These are phyloP conservation scores for Hypoxylon sp. DNA, from an alignment of 2,329 filamentous ascomycete genomes.

Conservation along the genomic window DNA sequence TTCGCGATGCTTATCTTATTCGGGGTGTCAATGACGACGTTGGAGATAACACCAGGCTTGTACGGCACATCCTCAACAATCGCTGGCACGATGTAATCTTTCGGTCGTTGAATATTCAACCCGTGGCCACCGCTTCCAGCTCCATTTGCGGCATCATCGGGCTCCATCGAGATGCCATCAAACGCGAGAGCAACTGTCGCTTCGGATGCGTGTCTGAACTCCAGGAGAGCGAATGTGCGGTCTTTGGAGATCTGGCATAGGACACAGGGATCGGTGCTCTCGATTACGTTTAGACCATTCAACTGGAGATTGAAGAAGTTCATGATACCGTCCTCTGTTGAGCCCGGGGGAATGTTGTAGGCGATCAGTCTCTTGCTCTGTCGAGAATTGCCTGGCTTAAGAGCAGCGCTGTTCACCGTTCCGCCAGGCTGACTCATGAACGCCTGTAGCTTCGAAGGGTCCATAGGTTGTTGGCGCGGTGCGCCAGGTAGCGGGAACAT, in stretches of 20 bases:
- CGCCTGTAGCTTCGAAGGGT: slow-evolving; percentile 90
- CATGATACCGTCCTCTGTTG: slow-evolving; percentile 78
- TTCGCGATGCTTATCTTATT: slow-evolving; percentile 96
- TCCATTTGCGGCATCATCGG: slow-evolving; percentile 67
- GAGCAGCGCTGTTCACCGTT: slow-evolving; percentile 74
- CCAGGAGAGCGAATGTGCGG: slow-evolving; percentile 81
- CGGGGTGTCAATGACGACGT: slow-evolving; percentile 85
- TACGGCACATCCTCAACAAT: slow-evolving; percentile 76
- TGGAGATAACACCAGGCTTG: slow-evolving; percentile 80
- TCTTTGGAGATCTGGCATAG: slow-evolving; percentile 84
- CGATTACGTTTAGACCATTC: slow-evolving; percentile 93
- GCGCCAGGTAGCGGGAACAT: slow-evolving; percentile 99
- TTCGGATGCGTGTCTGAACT: slow-evolving; percentile 88
- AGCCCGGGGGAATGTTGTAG: slow-evolving; percentile 77
- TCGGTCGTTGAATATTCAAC: slow-evolving; percentile 83
- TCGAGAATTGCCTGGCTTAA: slow-evolving; percentile 92
- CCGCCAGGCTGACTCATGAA: slow-evolving; percentile 92
- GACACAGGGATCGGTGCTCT: slow-evolving; percentile 83
- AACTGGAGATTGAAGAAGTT: slow-evolving; percentile 96
- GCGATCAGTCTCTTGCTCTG: slow-evolving; percentile 93
- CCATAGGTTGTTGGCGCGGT: slow-evolving; percentile 93
- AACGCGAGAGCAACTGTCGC: slow-evolving; percentile 90
- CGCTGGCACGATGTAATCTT: slow-evolving; percentile 95
- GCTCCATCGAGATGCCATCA: slow-evolving; percentile 88
- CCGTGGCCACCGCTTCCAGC: slow-evolving; percentile 61